phyloP scores from a whole-genome alignment of 164 flowering plant species.

The Nymphaea colorata region DNA sequence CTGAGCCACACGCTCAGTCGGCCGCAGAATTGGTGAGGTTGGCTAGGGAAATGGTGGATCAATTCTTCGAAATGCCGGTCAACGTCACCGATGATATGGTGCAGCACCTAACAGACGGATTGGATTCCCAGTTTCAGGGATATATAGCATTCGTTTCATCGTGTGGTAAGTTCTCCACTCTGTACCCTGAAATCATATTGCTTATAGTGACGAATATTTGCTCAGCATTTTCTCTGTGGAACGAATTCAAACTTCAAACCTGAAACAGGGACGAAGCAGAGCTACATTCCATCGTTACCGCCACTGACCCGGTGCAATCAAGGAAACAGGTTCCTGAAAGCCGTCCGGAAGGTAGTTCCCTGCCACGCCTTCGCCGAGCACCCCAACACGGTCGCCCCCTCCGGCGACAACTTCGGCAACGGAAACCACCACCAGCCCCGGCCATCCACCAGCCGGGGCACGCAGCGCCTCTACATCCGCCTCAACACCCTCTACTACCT shows the following conservation, averaged over 20 bases:
- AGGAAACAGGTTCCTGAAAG: conserved; percentile 46
- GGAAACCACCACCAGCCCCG: conserved; percentile 39
- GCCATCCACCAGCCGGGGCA: conserved; percentile 87
- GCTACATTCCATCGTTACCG: conserved; percentile 71
- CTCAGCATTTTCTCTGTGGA: not conserved
- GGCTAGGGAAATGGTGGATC: conserved; percentile 48
- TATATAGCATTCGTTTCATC: conserved; percentile 60
- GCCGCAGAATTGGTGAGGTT: conserved; percentile 56
- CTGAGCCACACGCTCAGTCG: conserved; percentile 79
- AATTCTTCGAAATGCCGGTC: conserved; percentile 66
- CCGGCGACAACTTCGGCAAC: not conserved
- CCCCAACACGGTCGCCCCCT: not conserved
- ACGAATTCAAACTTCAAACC: not conserved
- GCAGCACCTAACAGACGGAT: conserved; percentile 53
- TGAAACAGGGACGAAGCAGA: conserved; percentile 57
- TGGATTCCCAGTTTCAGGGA: conserved; percentile 52
- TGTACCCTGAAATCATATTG: not conserved
- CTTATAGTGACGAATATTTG: not conserved
- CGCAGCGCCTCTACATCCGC: conserved; percentile 90
- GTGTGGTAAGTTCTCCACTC: conserved; percentile 46
- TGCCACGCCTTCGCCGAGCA: conserved; percentile 29
- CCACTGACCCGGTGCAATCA: conserved; percentile 78
- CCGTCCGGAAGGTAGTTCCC: conserved; percentile 60
- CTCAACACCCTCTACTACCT: conserved; percentile 84
- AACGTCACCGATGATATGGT: conserved; percentile 47